Base-by-base conservation (phyloP, 2,329 filamentous ascomycete genomes). In the Fonsecaea pedrosoi region DNA sequence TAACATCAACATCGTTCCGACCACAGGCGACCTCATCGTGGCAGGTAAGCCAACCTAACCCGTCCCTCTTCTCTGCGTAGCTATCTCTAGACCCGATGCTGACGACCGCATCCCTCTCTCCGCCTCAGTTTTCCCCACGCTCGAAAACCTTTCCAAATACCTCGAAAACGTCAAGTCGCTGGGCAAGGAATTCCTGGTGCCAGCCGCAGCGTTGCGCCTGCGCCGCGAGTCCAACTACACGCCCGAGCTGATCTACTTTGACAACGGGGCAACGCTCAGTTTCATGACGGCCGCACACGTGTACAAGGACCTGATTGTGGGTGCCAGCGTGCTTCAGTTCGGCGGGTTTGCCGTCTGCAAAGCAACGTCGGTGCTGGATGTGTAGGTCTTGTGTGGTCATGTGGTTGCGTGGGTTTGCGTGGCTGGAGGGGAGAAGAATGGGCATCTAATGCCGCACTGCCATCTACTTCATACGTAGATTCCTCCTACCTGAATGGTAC, bases 1-100 rank as follows among this genome's bases (percentile, higher is more conserved):
- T 37, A 70, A 70, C 40, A 70, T 70, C 60, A 70, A 70, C 35
- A 65, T 70, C 38, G 25, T 66, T 9, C 68, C 68, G 3, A 66
- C 60, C 30, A 66, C 68, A 15, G 68, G 68, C 38, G 68, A 70
- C 50, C 66, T 63, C 6, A 61, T 70, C 18, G 66, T 70, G 21
- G 60, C 68, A 59, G 65, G 68, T 70, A 50, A 61, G 68, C 4
- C 7, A 25, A 18, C 10, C 9, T 10, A 15, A 2, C 15, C 18
- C 12, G 4, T 5, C 38, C 13, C 5, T 15, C 4, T 15, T n/a
- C 38, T 4, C 30, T 32, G 30, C 30, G 30, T 3, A 32, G 30
- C 30, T 1, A 32, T 32, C 30, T 32, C 30, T 6, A 32, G 30
- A 32, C 4, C 30, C 30, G 30, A 32, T 32, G 4, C 30, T 32